Evolutionary conservation across 495 filamentous ascomycete genomes (phyloP), one percentile per base, ranked within the genome.

Genomic region (Viridothelium virens): DNA sequence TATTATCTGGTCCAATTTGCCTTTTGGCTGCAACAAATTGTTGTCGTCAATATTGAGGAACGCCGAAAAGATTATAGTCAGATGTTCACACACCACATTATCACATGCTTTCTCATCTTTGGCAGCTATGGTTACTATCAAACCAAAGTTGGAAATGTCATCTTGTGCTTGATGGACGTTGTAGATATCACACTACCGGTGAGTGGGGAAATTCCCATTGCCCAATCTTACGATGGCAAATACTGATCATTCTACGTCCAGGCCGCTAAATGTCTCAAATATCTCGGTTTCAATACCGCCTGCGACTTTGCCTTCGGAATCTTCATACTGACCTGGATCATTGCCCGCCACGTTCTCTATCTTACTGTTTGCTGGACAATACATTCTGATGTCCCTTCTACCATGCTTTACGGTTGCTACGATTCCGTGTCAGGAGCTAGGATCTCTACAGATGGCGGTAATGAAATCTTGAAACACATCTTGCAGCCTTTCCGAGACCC

Each of bases 221-320:
- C 25, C 25, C 25, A 25, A 25, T 25, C 25, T 25, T 25, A 25
- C 9, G 3, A 6, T 39, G 3, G 7, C 41, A 36, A 0, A 25
- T 56, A 16, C 36, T 61, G 46, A 56, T 14, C 14, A 39, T 38
- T 38, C n/a, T 3, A 25, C 69, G 14, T 34, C 63, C 66, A 97
- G 93, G 74, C 86, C n/a, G 94, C 94, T 56, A 98, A 98, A 76
- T 88, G 94, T 67, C 84, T 97, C 68, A 96, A 95, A 76, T 98
- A 98, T 74, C 75, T 94, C 16, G 85, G 87, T 63, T 90, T 80
- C 77, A 82, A 86, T 62, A 85, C 75, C 11, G 76, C 87, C 67
- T 96, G 92, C 84, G 92, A 97, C 72, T 76, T 85, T 65, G 84
- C 86, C 50, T 98, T 97, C 72, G 95, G 85, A 46, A 70, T 95